Base-by-base conservation (phyloP, 2,329 filamentous ascomycete species). In the Microdochium paspali region DNA sequence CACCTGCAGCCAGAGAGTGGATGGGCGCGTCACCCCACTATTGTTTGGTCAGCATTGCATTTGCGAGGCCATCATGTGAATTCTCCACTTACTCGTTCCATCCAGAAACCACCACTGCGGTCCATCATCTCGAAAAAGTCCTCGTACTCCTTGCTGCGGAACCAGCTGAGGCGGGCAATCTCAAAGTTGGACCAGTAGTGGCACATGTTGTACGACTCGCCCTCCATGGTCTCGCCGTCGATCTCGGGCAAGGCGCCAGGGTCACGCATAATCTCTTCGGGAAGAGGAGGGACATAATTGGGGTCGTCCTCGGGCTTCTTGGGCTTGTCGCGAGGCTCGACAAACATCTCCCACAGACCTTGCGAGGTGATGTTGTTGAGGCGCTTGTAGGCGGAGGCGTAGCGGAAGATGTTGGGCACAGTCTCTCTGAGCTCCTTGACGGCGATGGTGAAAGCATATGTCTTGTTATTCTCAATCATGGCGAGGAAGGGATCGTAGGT, bases 141-240 rank as follows among this genome's bases (percentile, higher is more conserved):
- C 58, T 95, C 86, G 64, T 98, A 98, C 62, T 90, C 87, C 69
- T 95, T 91, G 73, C 90, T 96, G 57, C 93, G 82, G 79, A 97
- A 97, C 82, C 90, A 98, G 69, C 88, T 85, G 51, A 98, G 78
- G 50, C 84, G 82, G 13, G 93, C 93, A 69, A 98, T 98, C 68
- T 98, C 93, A 57, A 98, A 98, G 66, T 98, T 98, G 66, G 90
- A 95, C 93, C 93, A 98, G 74, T 96, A 98, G 73, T 98, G 93
- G 66, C 93, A 98, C 93, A 98, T 98, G 71, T 98, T 98, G 76
- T 98, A 98, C 58, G 84, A 87, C 66, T 98, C 93, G 53, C 90
- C 89, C 63, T 97, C 91, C 93, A 98, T 98, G 39, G 84, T 80
- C 61, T 97, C 90, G 0, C 85, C 83, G 60, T 97, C 89, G 48